phyloP scores from a whole-genome alignment of 1,284 basidiomycete species.

The Ustilago shanxiensis region DNA sequence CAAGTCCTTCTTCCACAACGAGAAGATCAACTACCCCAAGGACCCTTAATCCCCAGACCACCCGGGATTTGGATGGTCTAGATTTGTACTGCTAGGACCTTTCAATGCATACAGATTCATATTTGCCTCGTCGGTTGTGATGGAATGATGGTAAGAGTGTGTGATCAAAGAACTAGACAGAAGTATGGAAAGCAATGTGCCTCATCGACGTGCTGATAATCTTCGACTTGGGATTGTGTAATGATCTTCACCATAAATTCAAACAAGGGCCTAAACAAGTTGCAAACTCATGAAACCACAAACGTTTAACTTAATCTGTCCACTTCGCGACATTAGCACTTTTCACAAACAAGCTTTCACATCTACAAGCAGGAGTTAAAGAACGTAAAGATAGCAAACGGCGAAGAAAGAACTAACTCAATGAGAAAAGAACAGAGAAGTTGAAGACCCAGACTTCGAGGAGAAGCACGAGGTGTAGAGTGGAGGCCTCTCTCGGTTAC shows the following conservation, averaged over 20 bases:
- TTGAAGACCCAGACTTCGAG: neutral
- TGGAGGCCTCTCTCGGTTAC: neutral
- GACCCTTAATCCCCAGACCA: conserved; percentile 9
- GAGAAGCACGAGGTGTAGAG: too few relatives aligned
- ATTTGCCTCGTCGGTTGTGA: too few relatives aligned
- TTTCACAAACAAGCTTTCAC: neutral
- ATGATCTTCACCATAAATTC: too few relatives aligned
- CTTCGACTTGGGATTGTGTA: too few relatives aligned
- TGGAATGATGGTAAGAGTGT: too few relatives aligned
- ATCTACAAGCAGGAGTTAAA: neutral
- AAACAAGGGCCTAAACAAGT: too few relatives aligned
- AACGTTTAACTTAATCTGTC: too few relatives aligned
- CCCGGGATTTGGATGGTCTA: neutral
- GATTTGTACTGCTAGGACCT: neutral
- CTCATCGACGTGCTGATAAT: too few relatives aligned
- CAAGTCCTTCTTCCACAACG: conserved; percentile 65
- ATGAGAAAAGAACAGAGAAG: neutral
- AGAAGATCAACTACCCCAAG: conserved; percentile 59
- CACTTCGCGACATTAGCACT: neutral
- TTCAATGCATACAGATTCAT: neutral
- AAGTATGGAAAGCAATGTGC: too few relatives aligned
- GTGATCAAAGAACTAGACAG: neutral
- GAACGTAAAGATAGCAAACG: conserved; percentile 2
- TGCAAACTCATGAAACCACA: too few relatives aligned
- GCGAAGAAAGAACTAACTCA: neutral